phyloP scores from a whole-genome alignment of 2,329 filamentous ascomycete species.

The Cladosporium austrohemisphaericum region DNA sequence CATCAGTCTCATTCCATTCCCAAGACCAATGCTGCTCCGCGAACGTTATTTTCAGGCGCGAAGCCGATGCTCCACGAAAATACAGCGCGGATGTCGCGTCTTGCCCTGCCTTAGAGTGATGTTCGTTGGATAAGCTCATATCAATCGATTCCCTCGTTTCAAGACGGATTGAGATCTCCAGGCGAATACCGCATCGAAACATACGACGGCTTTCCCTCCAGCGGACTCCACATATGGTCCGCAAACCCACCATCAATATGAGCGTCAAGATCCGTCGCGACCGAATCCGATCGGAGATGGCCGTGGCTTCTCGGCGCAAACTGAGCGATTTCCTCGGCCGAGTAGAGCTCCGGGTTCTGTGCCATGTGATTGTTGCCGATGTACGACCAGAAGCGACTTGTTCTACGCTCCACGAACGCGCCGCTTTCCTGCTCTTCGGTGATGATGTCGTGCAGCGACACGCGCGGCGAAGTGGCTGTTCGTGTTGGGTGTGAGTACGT shows the following conservation, averaged over 20 bases:
- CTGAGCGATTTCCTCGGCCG: constrained; percentile 18
- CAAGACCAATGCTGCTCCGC: too few species aligned
- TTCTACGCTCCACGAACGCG: constrained; percentile 25
- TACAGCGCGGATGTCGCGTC: too few species aligned
- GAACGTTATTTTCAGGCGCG: too few species aligned
- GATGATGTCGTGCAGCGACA: constrained; percentile 32
- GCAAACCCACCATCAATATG: not conserved
- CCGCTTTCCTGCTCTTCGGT: constrained; percentile 26
- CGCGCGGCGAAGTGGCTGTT: constrained; percentile 19
- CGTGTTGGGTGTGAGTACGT: not conserved
- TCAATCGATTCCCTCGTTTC: not conserved
- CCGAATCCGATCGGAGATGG: not conserved
- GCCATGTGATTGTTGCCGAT: constrained; percentile 35
- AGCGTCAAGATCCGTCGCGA: not conserved
- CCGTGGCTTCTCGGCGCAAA: not conserved
- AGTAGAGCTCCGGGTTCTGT: constrained; percentile 32
- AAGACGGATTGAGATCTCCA: not conserved
- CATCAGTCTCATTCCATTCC: too few species aligned
- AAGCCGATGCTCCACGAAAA: too few species aligned
- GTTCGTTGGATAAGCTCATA: too few species aligned
- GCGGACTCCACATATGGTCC: constrained; percentile 9
- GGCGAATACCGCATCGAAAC: not conserved
- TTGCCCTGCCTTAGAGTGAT: too few species aligned
- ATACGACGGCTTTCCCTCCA: constrained; percentile 1
- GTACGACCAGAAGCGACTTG: constrained; percentile 36